A percentile compares a stretch with the other conserved stretches of the same genome.
phyloP scores from a whole-genome alignment of 495 filamentous ascomycete genomes.

The Terfezia claveryi region DNA sequence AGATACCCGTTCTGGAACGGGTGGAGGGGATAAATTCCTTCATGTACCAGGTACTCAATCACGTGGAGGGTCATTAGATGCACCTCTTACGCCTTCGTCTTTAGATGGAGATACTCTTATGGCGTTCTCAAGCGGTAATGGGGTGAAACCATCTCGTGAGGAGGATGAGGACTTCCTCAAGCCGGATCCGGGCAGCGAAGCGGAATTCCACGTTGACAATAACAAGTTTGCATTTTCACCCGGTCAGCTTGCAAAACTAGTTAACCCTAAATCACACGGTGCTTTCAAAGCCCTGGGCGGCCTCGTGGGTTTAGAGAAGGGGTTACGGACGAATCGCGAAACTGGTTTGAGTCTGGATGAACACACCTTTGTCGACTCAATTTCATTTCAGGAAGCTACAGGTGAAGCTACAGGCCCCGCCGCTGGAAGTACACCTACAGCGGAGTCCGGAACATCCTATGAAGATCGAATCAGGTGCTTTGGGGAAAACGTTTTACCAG shows the following conservation, averaged over 20 bases:
- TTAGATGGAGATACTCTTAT: not conserved
- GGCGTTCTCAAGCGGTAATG: not conserved
- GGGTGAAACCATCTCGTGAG: conserved; percentile 1
- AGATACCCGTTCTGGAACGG: not conserved
- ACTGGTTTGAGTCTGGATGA: conserved; percentile 62
- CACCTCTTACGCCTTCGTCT: not conserved
- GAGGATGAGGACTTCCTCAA: conserved; percentile 39
- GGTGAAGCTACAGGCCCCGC: conserved; percentile 2
- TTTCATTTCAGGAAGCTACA: conserved; percentile 49
- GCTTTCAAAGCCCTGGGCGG: conserved; percentile 67
- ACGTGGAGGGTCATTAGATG: not conserved
- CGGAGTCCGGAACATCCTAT: conserved; percentile 6
- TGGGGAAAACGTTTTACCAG: conserved; percentile 46
- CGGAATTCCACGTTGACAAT: conserved; percentile 48
- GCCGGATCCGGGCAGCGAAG: conserved; percentile 48
- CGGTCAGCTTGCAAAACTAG: conserved; percentile 54
- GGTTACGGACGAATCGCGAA: conserved; percentile 43
- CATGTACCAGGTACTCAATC: not conserved
- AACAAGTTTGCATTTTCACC: conserved; percentile 69
- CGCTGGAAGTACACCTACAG: conserved; percentile 7
- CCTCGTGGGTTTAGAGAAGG: conserved; percentile 50
- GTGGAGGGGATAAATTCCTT: not conserved
- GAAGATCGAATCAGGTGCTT: conserved; percentile 38
- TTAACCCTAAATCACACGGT: conserved; percentile 59
- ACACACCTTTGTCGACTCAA: conserved; percentile 32